Conservation (phyloP, 805 yeast species). For the Metschnikowia lochheadii region DNA sequence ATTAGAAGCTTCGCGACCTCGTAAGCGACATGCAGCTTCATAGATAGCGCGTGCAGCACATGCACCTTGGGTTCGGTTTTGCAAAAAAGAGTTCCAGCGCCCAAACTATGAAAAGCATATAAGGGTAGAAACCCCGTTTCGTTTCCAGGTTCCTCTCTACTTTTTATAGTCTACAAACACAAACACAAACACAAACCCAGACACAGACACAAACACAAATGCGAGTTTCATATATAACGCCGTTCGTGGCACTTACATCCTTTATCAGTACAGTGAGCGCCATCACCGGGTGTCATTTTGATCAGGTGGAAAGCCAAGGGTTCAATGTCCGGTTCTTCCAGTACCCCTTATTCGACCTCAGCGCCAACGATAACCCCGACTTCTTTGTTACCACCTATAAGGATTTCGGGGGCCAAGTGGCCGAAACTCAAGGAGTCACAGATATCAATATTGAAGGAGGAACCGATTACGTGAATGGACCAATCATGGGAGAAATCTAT, state of each 20-base stretch:
- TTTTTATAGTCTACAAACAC: neutral
- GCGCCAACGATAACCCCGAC: neutral
- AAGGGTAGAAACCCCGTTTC: neutral
- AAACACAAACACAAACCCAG: neutral
- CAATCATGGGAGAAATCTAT: slow-evolving; percentile 1
- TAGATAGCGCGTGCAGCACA: no score
- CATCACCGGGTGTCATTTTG: neutral
- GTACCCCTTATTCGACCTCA: neutral
- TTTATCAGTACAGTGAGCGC: neutral
- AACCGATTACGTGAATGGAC: neutral
- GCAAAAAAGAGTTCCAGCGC: no score
- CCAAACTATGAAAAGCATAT: neutral
- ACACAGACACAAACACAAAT: neutral
- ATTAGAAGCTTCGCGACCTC: no score
- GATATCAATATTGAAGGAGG: slow-evolving; percentile 1
- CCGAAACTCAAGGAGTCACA: neutral
- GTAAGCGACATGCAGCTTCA: no score
- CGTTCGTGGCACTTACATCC: neutral
- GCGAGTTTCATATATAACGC: neutral
- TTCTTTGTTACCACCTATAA: neutral
- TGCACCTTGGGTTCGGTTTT: no score
- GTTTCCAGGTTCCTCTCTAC: no score
- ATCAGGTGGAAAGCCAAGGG: neutral
- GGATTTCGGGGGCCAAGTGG: neutral
- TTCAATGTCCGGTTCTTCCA: neutral